These are phyloP conservation scores for Penicillium sp. DNA, from an alignment of 2,329 filamentous ascomycete genomes.

Conservation along the genomic window DNA sequence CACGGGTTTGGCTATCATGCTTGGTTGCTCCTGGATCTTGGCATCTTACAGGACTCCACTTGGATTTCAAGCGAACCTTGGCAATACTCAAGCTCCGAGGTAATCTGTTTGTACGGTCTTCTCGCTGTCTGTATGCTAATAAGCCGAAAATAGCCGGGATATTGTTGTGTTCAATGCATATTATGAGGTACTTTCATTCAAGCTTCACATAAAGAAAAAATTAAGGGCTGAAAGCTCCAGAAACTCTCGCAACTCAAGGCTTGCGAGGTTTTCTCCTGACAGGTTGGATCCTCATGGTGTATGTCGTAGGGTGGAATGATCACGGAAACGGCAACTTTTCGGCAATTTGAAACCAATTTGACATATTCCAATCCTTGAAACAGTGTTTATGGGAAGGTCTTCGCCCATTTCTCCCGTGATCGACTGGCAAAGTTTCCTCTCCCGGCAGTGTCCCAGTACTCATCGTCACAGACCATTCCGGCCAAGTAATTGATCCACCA, in stretches of 20 bases:
- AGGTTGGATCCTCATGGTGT: no score
- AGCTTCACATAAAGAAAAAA: no score
- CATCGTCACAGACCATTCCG: neutral
- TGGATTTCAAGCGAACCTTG: slow-evolving; percentile 7
- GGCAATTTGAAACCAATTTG: neutral
- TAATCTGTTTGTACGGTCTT: neutral
- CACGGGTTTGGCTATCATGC: slow-evolving; percentile 1
- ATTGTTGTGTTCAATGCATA: no score
- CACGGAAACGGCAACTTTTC: neutral
- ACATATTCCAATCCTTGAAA: neutral
- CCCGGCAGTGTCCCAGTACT: neutral
- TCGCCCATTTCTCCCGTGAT: neutral
- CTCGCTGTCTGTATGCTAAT: no score
- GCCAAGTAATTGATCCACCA: neutral
- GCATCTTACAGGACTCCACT: neutral
- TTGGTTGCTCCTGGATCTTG: slow-evolving; percentile 5
- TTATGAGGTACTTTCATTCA: no score
- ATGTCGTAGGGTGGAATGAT: neutral
- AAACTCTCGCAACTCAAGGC: no score
- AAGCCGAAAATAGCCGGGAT: no score
- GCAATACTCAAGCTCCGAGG: slow-evolving; percentile 5
- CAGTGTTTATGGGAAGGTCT: neutral
- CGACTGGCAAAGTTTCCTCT: neutral
- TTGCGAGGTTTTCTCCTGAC: neutral
- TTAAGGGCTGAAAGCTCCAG: neutral